Conservation (phyloP, 768 basidiomycete genomes). For the Coprinopsis sp. region DNA sequence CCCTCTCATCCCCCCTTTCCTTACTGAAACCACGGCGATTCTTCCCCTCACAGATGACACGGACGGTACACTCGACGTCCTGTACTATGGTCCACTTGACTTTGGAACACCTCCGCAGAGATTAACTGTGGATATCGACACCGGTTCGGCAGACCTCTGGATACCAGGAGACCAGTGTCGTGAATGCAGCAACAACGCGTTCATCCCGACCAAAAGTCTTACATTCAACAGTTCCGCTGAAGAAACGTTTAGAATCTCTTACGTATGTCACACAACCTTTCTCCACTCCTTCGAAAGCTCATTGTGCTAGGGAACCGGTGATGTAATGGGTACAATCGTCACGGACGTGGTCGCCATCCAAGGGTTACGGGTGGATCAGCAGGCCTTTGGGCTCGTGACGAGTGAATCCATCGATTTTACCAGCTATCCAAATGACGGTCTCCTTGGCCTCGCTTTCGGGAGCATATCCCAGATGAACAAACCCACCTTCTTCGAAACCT, state of each 20-base stretch:
- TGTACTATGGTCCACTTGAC: conserved; percentile 29
- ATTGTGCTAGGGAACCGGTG: conserved; percentile 43
- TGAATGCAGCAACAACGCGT: conserved; percentile 35
- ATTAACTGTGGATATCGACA: conserved; percentile 60
- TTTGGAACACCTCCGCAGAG: conserved; percentile 54
- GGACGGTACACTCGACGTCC: conserved; percentile 20
- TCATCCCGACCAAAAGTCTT: conserved; percentile 33
- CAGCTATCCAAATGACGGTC: conserved; percentile 47
- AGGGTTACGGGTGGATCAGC: conserved; percentile 37
- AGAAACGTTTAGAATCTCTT: conserved; percentile 34
- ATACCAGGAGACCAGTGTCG: conserved; percentile 33
- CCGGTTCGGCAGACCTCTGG: conserved; percentile 69
- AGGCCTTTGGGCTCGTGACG: conserved; percentile 54
- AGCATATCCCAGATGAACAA: conserved; percentile 41
- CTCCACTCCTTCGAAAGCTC: not conserved
- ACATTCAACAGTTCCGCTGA: conserved; percentile 32
- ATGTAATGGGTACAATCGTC: conserved; percentile 44
- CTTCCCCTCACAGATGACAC: conserved; percentile 22
- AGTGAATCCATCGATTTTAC: conserved; percentile 45
- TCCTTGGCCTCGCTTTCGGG: conserved; percentile 60
- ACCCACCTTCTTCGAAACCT: conserved; percentile 62
- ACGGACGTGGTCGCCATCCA: conserved; percentile 49
- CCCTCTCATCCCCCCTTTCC: conserved; percentile 13
- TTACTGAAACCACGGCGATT: conserved; percentile 14
- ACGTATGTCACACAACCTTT: conserved; percentile 30